Conservation (phyloP, 2,329 filamentous ascomycete genomes). For the Beauveria asiatica region DNA sequence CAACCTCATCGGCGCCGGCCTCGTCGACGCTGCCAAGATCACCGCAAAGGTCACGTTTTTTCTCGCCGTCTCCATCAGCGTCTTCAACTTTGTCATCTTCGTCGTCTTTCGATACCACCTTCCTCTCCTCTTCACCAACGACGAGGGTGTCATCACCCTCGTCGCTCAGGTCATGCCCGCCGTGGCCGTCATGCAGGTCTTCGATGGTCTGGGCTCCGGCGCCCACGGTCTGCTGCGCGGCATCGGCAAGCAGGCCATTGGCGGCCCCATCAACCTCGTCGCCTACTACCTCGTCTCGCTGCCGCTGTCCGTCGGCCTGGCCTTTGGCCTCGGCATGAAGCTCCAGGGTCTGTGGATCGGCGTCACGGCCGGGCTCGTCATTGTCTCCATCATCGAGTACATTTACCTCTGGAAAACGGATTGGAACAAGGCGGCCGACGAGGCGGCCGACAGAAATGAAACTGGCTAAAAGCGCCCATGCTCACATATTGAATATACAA, state of each 20-base stretch:
- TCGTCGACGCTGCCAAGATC: constrained; percentile 71
- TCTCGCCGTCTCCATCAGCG: constrained; percentile 60
- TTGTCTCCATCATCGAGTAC: constrained; percentile 46
- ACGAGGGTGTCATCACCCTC: constrained; percentile 58
- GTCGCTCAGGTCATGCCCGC: constrained; percentile 67
- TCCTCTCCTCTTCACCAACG: constrained; percentile 69
- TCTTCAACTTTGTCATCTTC: constrained; percentile 69
- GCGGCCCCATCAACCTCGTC: constrained; percentile 79
- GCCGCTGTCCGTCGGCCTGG: constrained; percentile 70
- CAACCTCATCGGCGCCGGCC: constrained; percentile 81
- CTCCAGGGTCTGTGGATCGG: constrained; percentile 76
- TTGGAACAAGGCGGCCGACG: constrained; percentile 44
- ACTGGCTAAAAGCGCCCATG: constrained; percentile 26
- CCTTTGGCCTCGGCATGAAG: constrained; percentile 69
- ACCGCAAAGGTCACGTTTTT: constrained; percentile 65
- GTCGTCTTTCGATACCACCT: constrained; percentile 62
- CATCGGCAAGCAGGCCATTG: constrained; percentile 80
- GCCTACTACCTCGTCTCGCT: constrained; percentile 82
- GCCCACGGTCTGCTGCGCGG: constrained; percentile 82
- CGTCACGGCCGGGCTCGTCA: constrained; percentile 61
- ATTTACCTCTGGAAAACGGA: constrained; percentile 42
- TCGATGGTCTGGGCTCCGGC: constrained; percentile 70
- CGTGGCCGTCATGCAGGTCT: constrained; percentile 81
- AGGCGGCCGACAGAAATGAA: constrained; percentile 44
- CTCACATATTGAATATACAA: background rate